These are phyloP conservation scores for Malania oleifera DNA, from an alignment of 164 flowering plant species.

Conservation along the genomic window DNA sequence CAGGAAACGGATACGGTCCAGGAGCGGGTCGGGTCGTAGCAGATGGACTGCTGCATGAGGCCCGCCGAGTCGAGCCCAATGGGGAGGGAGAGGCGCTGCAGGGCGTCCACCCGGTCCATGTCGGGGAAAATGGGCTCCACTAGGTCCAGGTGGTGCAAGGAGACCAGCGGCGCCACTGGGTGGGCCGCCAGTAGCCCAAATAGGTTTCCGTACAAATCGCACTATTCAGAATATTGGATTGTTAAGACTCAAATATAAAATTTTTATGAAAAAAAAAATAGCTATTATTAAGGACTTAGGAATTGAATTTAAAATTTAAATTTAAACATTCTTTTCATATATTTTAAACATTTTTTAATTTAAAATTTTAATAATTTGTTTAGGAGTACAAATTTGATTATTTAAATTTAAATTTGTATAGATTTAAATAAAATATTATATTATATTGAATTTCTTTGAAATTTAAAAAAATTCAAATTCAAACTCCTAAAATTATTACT, in stretches of 20 bases:
- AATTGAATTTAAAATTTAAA: too few relatives aligned
- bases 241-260: not conserved
- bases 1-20: constrained; percentile 67
- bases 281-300: too few relatives aligned
- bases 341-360: too few relatives aligned
- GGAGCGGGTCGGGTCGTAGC: constrained; percentile 39
- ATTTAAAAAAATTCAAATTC: too few relatives aligned
- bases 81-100: constrained; percentile 36
- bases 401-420: too few relatives aligned
- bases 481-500: too few relatives aligned
- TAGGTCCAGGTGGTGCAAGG: constrained; percentile 72
- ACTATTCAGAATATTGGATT: constrained; percentile 24
- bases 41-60: constrained; percentile 69
- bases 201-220: constrained; percentile 56
- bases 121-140: constrained; percentile 74
- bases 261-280: too few relatives aligned
- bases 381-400: too few relatives aligned
- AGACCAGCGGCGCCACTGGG: constrained; percentile 71
- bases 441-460: too few relatives aligned
- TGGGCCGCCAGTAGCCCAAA: constrained; percentile 76
- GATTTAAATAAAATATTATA: too few relatives aligned
- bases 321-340: too few relatives aligned
- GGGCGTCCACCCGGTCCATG: constrained; percentile 32
- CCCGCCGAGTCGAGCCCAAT: constrained; percentile 59
- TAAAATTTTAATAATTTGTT: too few relatives aligned